A percentile compares a stretch with the other conserved stretches of the same genome.
phyloP scores from a whole-genome alignment of 805 yeast species.

The Lipomyces starkeyi region DNA sequence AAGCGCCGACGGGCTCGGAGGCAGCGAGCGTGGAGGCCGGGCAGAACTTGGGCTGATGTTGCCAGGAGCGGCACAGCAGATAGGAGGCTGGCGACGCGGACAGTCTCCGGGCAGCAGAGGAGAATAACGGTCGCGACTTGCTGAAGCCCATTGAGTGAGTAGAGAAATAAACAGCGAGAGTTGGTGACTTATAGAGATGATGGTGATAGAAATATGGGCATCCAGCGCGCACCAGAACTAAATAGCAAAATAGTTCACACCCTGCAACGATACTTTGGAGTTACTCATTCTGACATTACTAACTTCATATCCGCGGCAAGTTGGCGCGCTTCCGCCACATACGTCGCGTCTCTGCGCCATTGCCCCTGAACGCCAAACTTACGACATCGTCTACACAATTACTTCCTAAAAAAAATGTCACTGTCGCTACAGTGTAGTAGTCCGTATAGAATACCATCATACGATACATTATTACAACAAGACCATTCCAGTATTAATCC shows the following conservation, averaged over 20 bases:
- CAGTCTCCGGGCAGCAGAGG: constrained; percentile 1
- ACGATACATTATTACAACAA: not conserved
- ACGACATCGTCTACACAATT: not conserved
- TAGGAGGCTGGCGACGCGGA: not conserved
- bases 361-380: not conserved
- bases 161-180: not conserved
- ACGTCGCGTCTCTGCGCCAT: not conserved
- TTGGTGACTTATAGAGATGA: not conserved
- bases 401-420: too few species aligned
- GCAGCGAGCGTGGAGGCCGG: constrained; percentile 8
- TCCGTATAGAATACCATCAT: not conserved
- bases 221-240: too few species aligned
- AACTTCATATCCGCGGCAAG: not conserved
- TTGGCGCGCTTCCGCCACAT: not conserved
- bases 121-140: not conserved
- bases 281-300: not conserved
- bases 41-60: not conserved
- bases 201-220: not conserved
- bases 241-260: too few species aligned
- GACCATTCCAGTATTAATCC: not conserved
- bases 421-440: too few species aligned
- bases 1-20: constrained; percentile 21
- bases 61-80: not conserved
- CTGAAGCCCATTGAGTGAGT: not conserved
- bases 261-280: too few species aligned